These are phyloP conservation scores for Xylaria arbuscula DNA, from an alignment of 2,329 filamentous ascomycete species.

Conservation along the genomic window DNA sequence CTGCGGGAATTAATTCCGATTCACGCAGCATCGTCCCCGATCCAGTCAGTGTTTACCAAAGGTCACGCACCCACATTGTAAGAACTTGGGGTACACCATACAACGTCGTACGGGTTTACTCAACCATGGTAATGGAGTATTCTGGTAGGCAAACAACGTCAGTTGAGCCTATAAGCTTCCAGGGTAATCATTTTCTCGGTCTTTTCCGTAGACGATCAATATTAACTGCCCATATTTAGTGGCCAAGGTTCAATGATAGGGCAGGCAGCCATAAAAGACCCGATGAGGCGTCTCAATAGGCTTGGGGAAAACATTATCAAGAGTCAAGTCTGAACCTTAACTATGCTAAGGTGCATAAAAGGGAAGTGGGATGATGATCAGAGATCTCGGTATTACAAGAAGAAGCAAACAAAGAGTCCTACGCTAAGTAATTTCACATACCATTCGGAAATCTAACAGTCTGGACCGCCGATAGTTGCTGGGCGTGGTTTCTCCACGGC, in stretches of 20 bases:
- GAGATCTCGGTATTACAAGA: conserved; percentile 1
- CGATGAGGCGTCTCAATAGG: neutral
- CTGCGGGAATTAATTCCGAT: neutral
- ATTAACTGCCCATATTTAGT: neutral
- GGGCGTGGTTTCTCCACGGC: neutral
- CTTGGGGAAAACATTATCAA: neutral
- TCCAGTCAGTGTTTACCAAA: neutral
- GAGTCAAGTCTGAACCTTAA: no score
- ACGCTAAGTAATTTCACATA: neutral
- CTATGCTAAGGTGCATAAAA: no score
- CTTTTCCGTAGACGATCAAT: neutral
- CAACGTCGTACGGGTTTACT: neutral
- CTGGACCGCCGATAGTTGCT: conserved; percentile 11
- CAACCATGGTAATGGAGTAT: neutral
- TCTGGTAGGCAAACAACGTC: neutral
- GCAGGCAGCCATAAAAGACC: neutral
- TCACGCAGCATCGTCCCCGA: neutral
- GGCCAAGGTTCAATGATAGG: neutral
- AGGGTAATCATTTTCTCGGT: neutral
- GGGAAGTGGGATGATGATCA: neutral
- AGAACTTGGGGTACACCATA: neutral
- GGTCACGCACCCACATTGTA: neutral
- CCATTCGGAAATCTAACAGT: conserved; percentile 2
- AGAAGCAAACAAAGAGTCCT: neutral
- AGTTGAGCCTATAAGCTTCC: neutral